Evolutionary conservation across 2,329 filamentous ascomycete genomes (phyloP).

Genomic region (Cladosporium sp.): DNA sequence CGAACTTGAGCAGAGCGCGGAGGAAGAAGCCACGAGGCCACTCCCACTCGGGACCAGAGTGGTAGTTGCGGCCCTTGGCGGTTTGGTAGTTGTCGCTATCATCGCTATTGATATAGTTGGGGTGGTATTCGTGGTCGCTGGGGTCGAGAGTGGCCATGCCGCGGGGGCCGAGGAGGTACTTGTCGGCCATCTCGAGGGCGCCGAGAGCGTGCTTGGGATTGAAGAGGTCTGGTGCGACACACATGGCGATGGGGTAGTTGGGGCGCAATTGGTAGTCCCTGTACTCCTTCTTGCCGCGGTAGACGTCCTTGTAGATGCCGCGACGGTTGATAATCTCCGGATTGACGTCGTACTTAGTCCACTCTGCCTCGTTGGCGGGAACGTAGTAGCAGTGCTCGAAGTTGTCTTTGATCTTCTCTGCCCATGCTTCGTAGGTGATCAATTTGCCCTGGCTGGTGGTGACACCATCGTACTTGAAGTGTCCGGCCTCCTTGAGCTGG

Average conservation of each 20-base stretch:
- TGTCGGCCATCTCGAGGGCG: slow-evolving; percentile 76
- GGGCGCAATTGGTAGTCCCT: slow-evolving; percentile 95
- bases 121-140: slow-evolving; percentile 84
- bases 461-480: slow-evolving; percentile 71
- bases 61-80: slow-evolving; percentile 92
- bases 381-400: slow-evolving; percentile 94
- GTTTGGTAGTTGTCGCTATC: slow-evolving; percentile 89
- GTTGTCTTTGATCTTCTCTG: slow-evolving; percentile 70
- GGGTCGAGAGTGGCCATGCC: slow-evolving; percentile 97
- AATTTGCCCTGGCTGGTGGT: slow-evolving; percentile 43
- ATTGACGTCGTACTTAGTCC: slow-evolving; percentile 76
- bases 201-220: slow-evolving; percentile 70
- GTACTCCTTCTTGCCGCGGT: slow-evolving; percentile 89
- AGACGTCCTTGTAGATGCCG: slow-evolving; percentile 97
- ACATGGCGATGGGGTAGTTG: slow-evolving; percentile 96
- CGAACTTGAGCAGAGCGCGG: slow-evolving; percentile 84
- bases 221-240: slow-evolving; percentile 85
- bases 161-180: slow-evolving; percentile 73
- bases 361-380: slow-evolving; percentile 65
- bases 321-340: slow-evolving; percentile 75
- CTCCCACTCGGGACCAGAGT: slow-evolving; percentile 96
- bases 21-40: slow-evolving; percentile 98
- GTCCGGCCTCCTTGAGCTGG: slow-evolving; percentile 60
- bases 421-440: slow-evolving; percentile 76
- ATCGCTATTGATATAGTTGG: slow-evolving; percentile 92